Conservation (phyloP, 768 basidiomycete species). For the Roridomyces roridus region DNA sequence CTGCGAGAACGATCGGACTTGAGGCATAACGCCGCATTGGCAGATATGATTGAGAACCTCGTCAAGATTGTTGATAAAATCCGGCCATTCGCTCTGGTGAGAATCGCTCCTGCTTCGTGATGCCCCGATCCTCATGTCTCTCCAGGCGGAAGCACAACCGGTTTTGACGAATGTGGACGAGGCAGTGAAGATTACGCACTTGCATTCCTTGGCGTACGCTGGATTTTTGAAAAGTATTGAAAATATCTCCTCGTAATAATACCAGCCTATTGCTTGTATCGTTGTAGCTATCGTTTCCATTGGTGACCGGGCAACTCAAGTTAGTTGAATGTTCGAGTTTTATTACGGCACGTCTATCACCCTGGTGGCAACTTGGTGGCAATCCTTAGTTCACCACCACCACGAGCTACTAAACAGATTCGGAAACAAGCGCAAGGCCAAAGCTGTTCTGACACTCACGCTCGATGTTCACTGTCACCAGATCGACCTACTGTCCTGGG, state of each 20-base stretch:
- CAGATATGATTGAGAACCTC: constrained; percentile 75
- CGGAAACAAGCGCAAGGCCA: too few species aligned
- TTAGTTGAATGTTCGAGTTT: too few species aligned
- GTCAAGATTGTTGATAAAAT: constrained; percentile 63
- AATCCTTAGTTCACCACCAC: too few species aligned
- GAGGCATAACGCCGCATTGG: constrained; percentile 73
- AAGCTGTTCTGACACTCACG: too few species aligned
- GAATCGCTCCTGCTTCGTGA: constrained; percentile 32
- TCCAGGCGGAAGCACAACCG: constrained; percentile 51
- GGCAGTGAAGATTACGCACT: constrained; percentile 64
- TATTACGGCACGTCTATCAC: too few species aligned
- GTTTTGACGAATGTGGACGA: constrained; percentile 51
- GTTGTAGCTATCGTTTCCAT: constrained; percentile 14
- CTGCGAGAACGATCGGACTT: constrained; percentile 61
- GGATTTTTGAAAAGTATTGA: constrained; percentile 68
- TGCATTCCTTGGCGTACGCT: constrained; percentile 67
- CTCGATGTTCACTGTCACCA: too few species aligned
- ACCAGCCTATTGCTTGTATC: constrained; percentile 5
- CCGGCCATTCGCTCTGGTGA: constrained; percentile 65
- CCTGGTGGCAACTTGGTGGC: too few species aligned
- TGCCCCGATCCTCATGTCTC: constrained; percentile 9
- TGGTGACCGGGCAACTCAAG: background rate
- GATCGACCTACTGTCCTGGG: too few species aligned
- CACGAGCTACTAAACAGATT: too few species aligned
- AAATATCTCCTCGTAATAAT: constrained; percentile 28